Conservation (phyloP, 78 protist genomes). For the Pigoraptor vietnamica region DNA sequence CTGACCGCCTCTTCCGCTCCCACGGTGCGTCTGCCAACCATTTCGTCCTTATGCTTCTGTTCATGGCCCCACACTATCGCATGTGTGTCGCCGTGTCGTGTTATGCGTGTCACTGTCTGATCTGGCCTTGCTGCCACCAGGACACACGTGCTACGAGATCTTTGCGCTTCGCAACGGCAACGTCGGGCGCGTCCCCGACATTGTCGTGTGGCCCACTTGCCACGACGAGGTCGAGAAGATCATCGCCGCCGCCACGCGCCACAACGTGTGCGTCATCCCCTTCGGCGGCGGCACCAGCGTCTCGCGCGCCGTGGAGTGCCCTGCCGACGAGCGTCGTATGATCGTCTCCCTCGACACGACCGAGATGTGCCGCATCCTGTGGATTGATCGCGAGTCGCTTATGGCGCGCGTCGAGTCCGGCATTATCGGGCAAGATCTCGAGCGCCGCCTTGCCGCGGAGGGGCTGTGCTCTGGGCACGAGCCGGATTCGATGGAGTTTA, state of each 20-base stretch:
- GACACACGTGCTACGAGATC: conserved; percentile 34
- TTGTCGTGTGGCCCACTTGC: conserved; percentile 59
- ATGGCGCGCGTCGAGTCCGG: conserved; percentile 81
- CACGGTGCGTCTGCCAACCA: conserved; percentile 21
- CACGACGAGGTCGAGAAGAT: conserved; percentile 70
- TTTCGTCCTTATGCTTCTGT: background rate
- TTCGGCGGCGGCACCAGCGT: conserved; percentile 85
- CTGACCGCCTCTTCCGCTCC: conserved; percentile 19
- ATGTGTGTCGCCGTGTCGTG: background rate
- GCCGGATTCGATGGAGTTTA: conserved; percentile 76
- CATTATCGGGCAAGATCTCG: conserved; percentile 71
- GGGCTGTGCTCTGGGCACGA: conserved; percentile 82
- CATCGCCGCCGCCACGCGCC: conserved; percentile 49
- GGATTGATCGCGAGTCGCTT: conserved; percentile 67
- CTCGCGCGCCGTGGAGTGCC: conserved; percentile 58
- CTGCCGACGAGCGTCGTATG: conserved; percentile 50
- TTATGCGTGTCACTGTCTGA: background rate
- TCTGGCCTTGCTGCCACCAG: background rate
- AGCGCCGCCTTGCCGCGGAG: conserved; percentile 37
- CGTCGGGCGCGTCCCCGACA: conserved; percentile 46
- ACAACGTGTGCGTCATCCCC: conserved; percentile 71
- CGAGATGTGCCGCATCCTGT: conserved; percentile 65
- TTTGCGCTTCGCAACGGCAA: conserved; percentile 26
- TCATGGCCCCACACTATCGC: background rate
- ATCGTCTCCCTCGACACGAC: conserved; percentile 73